Base-by-base conservation (phyloP, 1,284 basidiomycete genomes). In the Ceratobasidium sp. region DNA sequence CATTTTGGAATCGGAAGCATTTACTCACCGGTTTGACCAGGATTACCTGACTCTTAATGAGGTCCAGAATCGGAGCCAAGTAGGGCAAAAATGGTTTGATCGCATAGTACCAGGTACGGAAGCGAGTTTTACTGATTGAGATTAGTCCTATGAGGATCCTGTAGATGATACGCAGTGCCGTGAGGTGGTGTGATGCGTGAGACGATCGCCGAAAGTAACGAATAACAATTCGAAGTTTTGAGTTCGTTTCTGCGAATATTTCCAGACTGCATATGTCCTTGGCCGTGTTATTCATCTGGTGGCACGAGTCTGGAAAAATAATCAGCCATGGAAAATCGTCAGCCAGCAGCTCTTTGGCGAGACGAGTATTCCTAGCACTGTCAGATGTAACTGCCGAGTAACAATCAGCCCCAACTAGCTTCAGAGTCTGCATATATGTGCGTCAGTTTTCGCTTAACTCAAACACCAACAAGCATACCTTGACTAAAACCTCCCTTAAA, bases 361-460 rank as follows among this genome's bases (percentile, higher is more conserved):
- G 71, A 7, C 74, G 74, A 12, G 79, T 81, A 59, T 81, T 81
- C 3, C 80, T 79, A 16, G 80, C 80, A 66, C 77, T 79, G 61
- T 82, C 80, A 4, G 78, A 79, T 6, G 75, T 75, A 9, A 76
- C 73, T 3, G 42, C 78, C 38, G 75, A 72, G 67, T 82, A 79
- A 3, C 73, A 72, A 6, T 60, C 33, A n/a, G 67, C 73, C 0
- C 79, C 79, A 62, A 81, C 75, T 16, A 54, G 18, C 14, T 77
- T 56, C 21, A 79, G 76, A n/a, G 75, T 69, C 79, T 80, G 33
- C 33, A 66, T n/a, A 12, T 21, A 49, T 49, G 21, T 21, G 53
- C 16, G 28, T 54, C 30, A 54, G 53, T 30, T 28, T 28, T n/a
- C 5, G 16, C 18, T 33, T 18, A 18, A 33, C 25, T 33, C 28